A percentile compares a stretch with the other conserved stretches of the same genome.
These are phyloP conservation scores for Aspergillus sp. DNA, from an alignment of 2,329 filamentous ascomycete species.

Conservation along the genomic window DNA sequence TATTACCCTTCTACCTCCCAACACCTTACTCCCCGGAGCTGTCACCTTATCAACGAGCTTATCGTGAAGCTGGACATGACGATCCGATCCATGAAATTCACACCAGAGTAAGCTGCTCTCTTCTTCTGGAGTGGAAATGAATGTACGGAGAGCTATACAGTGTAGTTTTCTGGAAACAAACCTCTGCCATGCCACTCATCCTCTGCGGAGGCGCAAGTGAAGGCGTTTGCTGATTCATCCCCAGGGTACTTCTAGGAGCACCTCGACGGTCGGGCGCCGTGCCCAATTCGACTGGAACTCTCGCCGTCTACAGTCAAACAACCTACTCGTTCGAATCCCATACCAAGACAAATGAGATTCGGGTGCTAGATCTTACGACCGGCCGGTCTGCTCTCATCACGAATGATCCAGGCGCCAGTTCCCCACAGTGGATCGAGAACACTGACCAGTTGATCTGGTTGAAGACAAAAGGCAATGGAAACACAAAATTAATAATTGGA, in stretches of 20 bases:
- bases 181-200: neutral
- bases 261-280: constrained; percentile 46
- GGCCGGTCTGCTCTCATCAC: constrained; percentile 44
- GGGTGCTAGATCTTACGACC: constrained; percentile 44
- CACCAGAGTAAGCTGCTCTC: constrained; percentile 37
- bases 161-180: neutral
- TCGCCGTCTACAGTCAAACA: constrained; percentile 49
- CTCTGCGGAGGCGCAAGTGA: neutral
- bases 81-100: constrained; percentile 43
- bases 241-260: constrained; percentile 47
- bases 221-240: neutral
- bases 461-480: constrained; percentile 46
- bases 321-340: constrained; percentile 53
- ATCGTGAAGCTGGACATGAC: constrained; percentile 34
- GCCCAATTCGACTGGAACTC: constrained; percentile 47
- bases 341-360: constrained; percentile 47
- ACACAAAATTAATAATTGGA: constrained; percentile 47
- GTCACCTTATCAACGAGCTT: constrained; percentile 15
- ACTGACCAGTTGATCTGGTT: constrained; percentile 48
- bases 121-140: neutral
- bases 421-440: constrained; percentile 48
- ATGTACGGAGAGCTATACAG: neutral
- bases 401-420: constrained; percentile 45
- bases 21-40: constrained; percentile 14
- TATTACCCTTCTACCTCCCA: neutral